Base-by-base conservation (phyloP, 495 filamentous ascomycete species). In the Endocarpon pusillum region DNA sequence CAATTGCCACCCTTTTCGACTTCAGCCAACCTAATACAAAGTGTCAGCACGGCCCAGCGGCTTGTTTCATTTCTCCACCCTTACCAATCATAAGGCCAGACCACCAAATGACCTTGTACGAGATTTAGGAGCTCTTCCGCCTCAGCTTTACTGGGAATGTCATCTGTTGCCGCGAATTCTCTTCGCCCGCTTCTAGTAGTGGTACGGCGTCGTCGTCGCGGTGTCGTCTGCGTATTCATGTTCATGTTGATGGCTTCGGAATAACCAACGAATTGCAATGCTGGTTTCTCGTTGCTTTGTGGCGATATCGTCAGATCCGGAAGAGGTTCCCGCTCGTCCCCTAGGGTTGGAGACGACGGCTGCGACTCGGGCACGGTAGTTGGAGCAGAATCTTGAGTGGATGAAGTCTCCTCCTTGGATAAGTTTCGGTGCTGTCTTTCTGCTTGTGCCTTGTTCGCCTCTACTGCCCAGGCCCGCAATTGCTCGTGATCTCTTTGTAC, bases 21-120 rank as follows among this genome's bases (percentile, higher is more conserved):
- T 43, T 75, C 76, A 34, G 69, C 68, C 31, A 97, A 69, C 73
- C 67, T 71, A 37, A 26, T 19, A 25, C 4, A 42, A 12, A 20
- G 18, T 7, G 15, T 31, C 17, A 4, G 17, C 38, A n/a, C 20
- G 44, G 33, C 32, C 39, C 21, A 9, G 2, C 21, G 10, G 18
- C 35, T 16, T 15, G 3, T 16, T 24, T 11, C 17, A 31, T 22
- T 22, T 1, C 34, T 12, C 27, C 4, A 32, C 14, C 10, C 14
- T n/a, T 49, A 71, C 83, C 91, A 97, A 38, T 97, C 81, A 50
- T 93, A 89, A 11, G 89, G 89, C 64, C 86, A 97, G 34, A 81
- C 54, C 19, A 97, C 86, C 24, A 97, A 58, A 52, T 83, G 69
- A 6, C 89, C 89, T 53, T 94, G 91, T 22, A 81, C 73, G 62